Evolutionary conservation across 2,329 filamentous ascomycete genomes (phyloP), one percentile per base, ranked within the genome.

Genomic region (Bimuria novae-zelandiae): DNA sequence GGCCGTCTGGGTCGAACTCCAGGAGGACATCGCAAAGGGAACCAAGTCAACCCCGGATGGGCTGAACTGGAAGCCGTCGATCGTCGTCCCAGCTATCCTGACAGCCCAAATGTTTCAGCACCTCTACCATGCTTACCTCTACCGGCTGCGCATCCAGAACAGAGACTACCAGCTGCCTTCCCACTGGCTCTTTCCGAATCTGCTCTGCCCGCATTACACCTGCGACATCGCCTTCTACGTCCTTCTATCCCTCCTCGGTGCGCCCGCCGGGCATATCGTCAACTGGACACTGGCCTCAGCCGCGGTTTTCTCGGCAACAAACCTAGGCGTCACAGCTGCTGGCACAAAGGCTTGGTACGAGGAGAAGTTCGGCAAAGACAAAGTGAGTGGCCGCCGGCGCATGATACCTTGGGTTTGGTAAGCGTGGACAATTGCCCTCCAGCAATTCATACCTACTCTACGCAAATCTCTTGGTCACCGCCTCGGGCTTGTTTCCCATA

Each of bases 151-250:
- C 30, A 61, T 60, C 12, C 57, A 67, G 49, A 63, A 65, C 41
- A 61, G 67, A 22, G 93, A 92, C 68, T 97, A 99, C 74, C 89
- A 89, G 10, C 80, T 97, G 21, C 93, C 93, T 0, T 77, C 82
- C 2, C 82, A 88, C 54, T 86, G 87, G 2, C 76, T 89, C 52
- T 99, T 97, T 73, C 79, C 79, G 39, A 79, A 80, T 52, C 74
- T 95, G 19, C 76, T 97, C 33, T 95, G 89, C 63, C 92, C 94
- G 16, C 94, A 99, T 75, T 99, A 97, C 74, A 89, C 89, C 3
- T 90, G 88, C 66, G 94, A 97, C 76, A 92, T 90, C 68, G 70
- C 89, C 35, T 84, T 97, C 53, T 97, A 99, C 71, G 69, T 92
- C 17, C 82, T 88, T n/a, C 76, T 99, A 59, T 83, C 90, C 2